A percentile compares a stretch with the other conserved stretches of the same genome.
Evolutionary conservation across 2,329 filamentous ascomycete genomes (phyloP).

Genomic region (Beauveria australis): DNA sequence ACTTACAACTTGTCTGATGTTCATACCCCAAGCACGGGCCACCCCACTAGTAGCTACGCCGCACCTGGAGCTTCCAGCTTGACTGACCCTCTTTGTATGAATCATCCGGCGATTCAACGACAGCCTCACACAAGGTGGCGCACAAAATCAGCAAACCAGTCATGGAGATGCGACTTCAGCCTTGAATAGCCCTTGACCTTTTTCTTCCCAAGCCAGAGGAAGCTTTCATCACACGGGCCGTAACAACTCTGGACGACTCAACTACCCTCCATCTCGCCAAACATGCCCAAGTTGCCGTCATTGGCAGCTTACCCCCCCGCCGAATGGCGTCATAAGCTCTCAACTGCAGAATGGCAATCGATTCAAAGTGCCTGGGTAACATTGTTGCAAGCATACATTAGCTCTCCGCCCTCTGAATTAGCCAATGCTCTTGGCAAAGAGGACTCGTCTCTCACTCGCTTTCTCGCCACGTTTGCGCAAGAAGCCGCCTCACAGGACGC

Average conservation of each 20-base stretch:
- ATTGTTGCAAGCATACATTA: conserved; percentile 57
- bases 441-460: conserved; percentile 45
- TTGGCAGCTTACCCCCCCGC: conserved; percentile 71
- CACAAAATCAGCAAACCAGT: background rate
- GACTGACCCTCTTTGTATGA: conserved; percentile 12
- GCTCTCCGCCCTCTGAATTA: conserved; percentile 50
- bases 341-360: conserved; percentile 64
- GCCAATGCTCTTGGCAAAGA: conserved; percentile 41
- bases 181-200: background rate
- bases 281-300: conserved; percentile 51
- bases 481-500: conserved; percentile 35
- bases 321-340: conserved; percentile 57
- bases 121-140: background rate
- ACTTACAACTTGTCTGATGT: background rate
- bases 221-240: too few species aligned
- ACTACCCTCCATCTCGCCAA: background rate
- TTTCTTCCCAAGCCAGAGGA: background rate
- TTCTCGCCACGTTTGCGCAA: conserved; percentile 60
- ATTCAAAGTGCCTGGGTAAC: conserved; percentile 70
- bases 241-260: background rate
- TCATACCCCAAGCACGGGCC: background rate
- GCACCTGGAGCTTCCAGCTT: background rate
- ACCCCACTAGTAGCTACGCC: background rate
- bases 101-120: conserved; percentile 10
- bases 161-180: conserved; percentile 9